Conservation (phyloP, 139 green algal species). For the Coelastrella sp. region DNA sequence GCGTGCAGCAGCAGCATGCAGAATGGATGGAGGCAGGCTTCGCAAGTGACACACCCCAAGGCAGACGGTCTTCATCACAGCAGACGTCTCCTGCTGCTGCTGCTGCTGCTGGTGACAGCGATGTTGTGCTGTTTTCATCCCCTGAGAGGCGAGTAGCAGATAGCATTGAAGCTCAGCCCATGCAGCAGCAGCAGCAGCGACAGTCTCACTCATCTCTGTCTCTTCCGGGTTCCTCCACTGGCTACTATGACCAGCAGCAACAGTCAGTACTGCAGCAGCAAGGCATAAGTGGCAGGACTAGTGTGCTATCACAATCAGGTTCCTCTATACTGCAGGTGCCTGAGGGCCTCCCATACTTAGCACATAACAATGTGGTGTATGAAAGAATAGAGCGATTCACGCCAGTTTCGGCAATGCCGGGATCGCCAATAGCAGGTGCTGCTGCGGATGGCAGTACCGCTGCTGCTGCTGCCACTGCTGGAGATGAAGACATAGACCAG, state of each 20-base stretch:
- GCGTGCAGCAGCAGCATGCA: not conserved
- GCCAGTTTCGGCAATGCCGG: not conserved
- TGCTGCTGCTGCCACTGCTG: not conserved
- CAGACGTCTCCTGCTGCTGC: too few relatives aligned
- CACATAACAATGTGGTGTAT: not conserved
- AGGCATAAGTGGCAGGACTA: not conserved
- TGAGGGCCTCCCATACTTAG: not conserved
- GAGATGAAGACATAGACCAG: not conserved
- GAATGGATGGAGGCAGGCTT: not conserved
- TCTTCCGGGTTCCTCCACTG: not conserved
- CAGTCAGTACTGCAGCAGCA: slow-evolving; percentile 16
- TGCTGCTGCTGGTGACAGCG: too few relatives aligned
- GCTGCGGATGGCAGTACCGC: slow-evolving; percentile 1
- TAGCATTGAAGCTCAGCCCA: not conserved
- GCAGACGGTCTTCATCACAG: not conserved
- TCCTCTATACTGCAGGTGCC: slow-evolving; percentile 5
- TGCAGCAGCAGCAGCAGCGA: not conserved
- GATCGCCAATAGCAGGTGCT: slow-evolving; percentile 18
- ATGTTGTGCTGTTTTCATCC: too few relatives aligned
- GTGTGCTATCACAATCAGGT: not conserved
- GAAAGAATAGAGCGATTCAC: slow-evolving; percentile 28
- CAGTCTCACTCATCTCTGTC: not conserved
- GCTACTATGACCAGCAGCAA: slow-evolving; percentile 14
- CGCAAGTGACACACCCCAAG: not conserved
- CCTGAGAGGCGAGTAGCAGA: too few relatives aligned